A percentile compares a stretch with the other conserved stretches of the same genome.
Evolutionary conservation across 2,329 filamentous ascomycete genomes (phyloP).

Genomic region (Xenoacremonium recifei): DNA sequence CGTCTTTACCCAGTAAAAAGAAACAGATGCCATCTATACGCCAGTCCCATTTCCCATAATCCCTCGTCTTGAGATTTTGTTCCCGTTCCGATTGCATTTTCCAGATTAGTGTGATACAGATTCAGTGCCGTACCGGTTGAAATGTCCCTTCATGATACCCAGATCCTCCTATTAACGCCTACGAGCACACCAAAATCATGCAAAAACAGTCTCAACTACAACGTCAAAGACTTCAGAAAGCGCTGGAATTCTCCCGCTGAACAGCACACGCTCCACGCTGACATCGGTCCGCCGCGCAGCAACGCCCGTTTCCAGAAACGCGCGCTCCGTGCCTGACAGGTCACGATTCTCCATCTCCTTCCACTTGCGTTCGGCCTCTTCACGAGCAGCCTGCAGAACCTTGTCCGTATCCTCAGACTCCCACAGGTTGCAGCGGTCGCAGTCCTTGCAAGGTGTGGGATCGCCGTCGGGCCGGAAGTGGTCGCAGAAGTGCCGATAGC

Average conservation of each 20-base stretch:
- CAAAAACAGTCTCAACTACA: constrained; percentile 43
- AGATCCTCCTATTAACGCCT: constrained; percentile 12
- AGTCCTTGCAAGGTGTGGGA: constrained; percentile 68
- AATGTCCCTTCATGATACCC: too few relatives aligned
- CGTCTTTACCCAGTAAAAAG: background rate
- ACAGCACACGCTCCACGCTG: constrained; percentile 32
- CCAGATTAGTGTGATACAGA: too few relatives aligned
- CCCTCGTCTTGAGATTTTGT: too few relatives aligned
- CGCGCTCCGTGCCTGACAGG: constrained; percentile 53
- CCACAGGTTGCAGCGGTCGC: constrained; percentile 76
- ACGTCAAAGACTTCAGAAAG: constrained; percentile 45
- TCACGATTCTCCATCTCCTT: constrained; percentile 60
- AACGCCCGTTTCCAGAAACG: constrained; percentile 56
- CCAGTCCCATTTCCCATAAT: background rate
- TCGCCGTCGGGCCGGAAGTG: constrained; percentile 86
- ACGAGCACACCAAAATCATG: constrained; percentile 26
- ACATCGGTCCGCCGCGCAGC: constrained; percentile 25
- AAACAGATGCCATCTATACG: too few relatives aligned
- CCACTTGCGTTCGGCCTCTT: constrained; percentile 72
- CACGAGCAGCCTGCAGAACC: constrained; percentile 66
- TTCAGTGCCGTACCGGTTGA: too few relatives aligned
- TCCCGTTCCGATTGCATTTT: too few relatives aligned
- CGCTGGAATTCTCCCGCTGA: constrained; percentile 34
- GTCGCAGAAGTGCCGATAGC: constrained; percentile 93
- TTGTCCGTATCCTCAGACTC: constrained; percentile 72